phyloP scores from a whole-genome alignment of 1,139 yeast genomes.

The Blastobotrys aristatus region DNA sequence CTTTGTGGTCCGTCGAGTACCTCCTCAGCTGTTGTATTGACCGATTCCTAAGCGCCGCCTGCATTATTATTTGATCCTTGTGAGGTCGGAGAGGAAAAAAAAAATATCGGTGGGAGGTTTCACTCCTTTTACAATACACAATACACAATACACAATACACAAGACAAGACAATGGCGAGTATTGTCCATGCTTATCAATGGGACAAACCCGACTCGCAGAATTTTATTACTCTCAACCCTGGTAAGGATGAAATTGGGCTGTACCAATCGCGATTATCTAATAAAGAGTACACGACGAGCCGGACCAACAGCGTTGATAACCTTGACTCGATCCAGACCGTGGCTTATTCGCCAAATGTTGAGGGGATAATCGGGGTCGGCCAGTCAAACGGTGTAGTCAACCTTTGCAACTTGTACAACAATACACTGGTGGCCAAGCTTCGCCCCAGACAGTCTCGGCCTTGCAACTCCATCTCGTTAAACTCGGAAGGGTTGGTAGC shows the following conservation, averaged over 20 bases:
- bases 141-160: background rate
- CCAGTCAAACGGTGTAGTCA: conserved; percentile 62
- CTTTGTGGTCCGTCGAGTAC: background rate
- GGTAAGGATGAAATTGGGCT: conserved; percentile 62
- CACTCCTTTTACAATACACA: background rate
- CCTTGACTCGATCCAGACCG: conserved; percentile 66
- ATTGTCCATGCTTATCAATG: conserved; percentile 55
- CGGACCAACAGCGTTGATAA: conserved; percentile 47
- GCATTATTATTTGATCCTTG: no score
- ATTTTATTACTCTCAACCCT: conserved; percentile 60
- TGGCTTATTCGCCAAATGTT: conserved; percentile 54
- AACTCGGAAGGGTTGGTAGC: conserved; percentile 63
- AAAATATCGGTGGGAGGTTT: background rate
- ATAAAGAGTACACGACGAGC: conserved; percentile 17
- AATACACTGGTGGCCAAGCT: conserved; percentile 44
- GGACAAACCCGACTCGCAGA: conserved; percentile 50
- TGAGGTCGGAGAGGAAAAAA: no score
- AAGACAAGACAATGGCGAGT: conserved; percentile 16
- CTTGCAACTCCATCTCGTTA: conserved; percentile 72
- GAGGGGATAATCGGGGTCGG: conserved; percentile 61
- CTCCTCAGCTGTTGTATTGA: background rate
- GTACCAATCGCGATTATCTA: conserved; percentile 45
- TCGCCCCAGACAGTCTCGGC: conserved; percentile 62
- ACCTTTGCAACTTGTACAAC: conserved; percentile 50
- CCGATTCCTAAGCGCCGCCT: no score